Evolutionary conservation across 1,284 basidiomycete genomes (phyloP).

Genomic region (Rhodotorula glutinis): DNA sequence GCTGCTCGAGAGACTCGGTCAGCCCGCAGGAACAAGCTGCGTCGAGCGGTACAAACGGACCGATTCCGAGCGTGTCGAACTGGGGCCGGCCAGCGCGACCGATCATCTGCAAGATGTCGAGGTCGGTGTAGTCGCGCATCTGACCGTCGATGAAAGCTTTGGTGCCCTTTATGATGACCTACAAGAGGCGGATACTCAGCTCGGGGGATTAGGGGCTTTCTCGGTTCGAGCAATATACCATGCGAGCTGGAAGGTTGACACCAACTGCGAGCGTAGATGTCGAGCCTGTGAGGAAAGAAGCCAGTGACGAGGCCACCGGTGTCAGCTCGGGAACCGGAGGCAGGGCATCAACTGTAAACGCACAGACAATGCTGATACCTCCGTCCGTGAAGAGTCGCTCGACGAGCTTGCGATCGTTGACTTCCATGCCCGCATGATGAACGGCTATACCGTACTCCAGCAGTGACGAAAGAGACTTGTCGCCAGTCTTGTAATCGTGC

Average conservation of each 20-base stretch:
- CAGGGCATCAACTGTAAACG: slow-evolving; percentile 54
- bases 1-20: slow-evolving; percentile 51
- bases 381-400: slow-evolving; percentile 69
- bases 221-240: slow-evolving; percentile 17
- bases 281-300: slow-evolving; percentile 44
- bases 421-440: slow-evolving; percentile 79
- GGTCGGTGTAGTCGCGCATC: slow-evolving; percentile 70
- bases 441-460: slow-evolving; percentile 65
- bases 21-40: slow-evolving; percentile 1
- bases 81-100: slow-evolving; percentile 80
- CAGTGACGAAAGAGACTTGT: slow-evolving; percentile 43
- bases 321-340: no score
- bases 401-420: slow-evolving; percentile 65
- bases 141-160: slow-evolving; percentile 54
- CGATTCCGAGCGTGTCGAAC: slow-evolving; percentile 61
- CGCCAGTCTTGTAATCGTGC: slow-evolving; percentile 30
- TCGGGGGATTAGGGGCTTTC: slow-evolving; percentile 44
- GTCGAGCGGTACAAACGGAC: not conserved
- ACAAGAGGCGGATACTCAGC: slow-evolving; percentile 60
- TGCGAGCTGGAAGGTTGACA: slow-evolving; percentile 62
- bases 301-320: not conserved
- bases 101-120: slow-evolving; percentile 69
- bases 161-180: slow-evolving; percentile 76
- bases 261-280: slow-evolving; percentile 74
- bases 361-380: slow-evolving; percentile 60